Percentiles rank a stretch among this genome's conserved stretches.
These are phyloP conservation scores for Pezizomycotina sp. DNA, from an alignment of 2,329 filamentous ascomycete genomes.

Conservation along the genomic window DNA sequence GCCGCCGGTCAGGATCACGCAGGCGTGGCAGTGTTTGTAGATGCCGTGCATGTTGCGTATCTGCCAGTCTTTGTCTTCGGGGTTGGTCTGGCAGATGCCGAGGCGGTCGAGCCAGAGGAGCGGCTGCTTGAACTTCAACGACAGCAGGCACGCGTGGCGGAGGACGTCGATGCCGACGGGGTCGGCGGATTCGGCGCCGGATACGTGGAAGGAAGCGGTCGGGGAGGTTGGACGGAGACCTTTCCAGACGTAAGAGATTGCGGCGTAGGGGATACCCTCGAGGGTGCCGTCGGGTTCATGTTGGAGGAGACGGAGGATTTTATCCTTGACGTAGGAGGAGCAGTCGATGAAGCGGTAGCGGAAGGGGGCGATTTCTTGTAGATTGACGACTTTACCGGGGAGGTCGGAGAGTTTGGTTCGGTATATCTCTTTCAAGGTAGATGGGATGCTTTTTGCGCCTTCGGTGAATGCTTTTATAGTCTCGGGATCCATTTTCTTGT, in stretches of 20 bases:
- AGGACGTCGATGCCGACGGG: conserved; percentile 18
- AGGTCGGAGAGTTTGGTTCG: too few species aligned
- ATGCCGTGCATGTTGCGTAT: conserved; percentile 21
- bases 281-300: too few species aligned
- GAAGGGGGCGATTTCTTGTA: too few species aligned
- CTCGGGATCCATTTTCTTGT: too few species aligned
- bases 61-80: conserved; percentile 21
- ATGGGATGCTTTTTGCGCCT: too few species aligned
- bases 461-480: too few species aligned
- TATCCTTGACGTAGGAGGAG: background rate
- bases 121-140: conserved; percentile 3
- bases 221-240: conserved; percentile 7
- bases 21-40: conserved; percentile 18
- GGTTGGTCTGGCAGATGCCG: conserved; percentile 18
- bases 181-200: conserved; percentile 14
- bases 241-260: conserved; percentile 19
- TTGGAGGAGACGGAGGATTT: conserved; percentile 1
- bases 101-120: conserved; percentile 20
- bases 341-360: conserved; percentile 1
- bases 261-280: conserved; percentile 4
- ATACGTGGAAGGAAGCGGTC: conserved; percentile 4
- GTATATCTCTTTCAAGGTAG: too few species aligned
- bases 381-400: too few species aligned
- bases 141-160: conserved; percentile 7
- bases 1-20: conserved; percentile 21